Percentiles rank a stretch among this genome's conserved stretches.
phyloP scores from a whole-genome alignment of 75 land plant species.

The Sequoia sempervirens region DNA sequence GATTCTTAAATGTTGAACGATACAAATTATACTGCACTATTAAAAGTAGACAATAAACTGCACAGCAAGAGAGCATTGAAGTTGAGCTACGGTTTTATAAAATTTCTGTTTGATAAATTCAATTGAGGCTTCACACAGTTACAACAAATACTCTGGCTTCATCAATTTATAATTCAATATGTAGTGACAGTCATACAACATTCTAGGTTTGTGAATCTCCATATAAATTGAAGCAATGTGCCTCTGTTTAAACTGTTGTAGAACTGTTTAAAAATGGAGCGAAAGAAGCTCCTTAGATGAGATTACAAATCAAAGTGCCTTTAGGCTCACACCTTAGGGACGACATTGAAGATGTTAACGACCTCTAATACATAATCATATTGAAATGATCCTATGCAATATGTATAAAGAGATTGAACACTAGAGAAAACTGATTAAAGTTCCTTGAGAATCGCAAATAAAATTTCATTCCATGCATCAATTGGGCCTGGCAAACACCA shows the following conservation, averaged over 20 bases:
- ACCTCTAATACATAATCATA: neutral
- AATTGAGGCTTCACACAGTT: no score
- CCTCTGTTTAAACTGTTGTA: neutral
- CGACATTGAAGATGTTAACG: neutral
- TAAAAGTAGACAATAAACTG: neutral
- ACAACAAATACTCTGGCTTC: no score
- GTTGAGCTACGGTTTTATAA: neutral
- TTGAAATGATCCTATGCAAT: neutral
- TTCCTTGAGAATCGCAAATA: conserved; percentile 36
- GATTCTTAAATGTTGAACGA: no score
- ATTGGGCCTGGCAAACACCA: conserved; percentile 97
- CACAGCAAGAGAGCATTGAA: neutral
- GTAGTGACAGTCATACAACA: neutral
- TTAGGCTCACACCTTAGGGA: neutral
- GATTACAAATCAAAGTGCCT: neutral
- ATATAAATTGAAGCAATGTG: neutral
- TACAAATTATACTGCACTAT: no score
- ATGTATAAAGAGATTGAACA: neutral
- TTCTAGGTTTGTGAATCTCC: neutral
- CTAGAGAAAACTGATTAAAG: neutral
- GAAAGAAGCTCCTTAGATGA: neutral
- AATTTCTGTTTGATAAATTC: neutral
- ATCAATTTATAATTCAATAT: neutral
- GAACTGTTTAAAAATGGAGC: neutral
- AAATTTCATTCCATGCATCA: conserved; percentile 77